Evolutionary conservation across 129 eudicot species (phyloP).

Genomic region (Helichrysum umbraculigerum): DNA sequence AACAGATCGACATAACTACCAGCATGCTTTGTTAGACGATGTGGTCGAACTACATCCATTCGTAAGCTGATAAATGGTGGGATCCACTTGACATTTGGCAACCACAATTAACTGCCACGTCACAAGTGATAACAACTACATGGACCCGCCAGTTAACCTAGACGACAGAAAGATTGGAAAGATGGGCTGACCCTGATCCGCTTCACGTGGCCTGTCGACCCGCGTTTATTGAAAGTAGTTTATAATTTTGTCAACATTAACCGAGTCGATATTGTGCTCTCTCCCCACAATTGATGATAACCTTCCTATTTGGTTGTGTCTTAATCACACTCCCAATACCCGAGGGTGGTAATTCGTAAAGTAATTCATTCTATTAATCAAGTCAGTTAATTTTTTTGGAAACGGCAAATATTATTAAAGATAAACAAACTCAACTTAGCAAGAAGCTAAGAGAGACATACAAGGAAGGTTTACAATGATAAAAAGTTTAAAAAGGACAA

Average conservation of each 20-base stretch:
- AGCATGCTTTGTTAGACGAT: not conserved
- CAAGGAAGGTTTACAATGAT: too few relatives aligned
- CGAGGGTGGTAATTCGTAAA: too few relatives aligned
- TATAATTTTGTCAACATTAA: slow-evolving; percentile 23
- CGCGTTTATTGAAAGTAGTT: slow-evolving; percentile 23
- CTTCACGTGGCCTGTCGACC: slow-evolving; percentile 40
- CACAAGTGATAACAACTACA: slow-evolving; percentile 8
- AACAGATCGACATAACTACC: not conserved
- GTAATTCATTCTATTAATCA: too few relatives aligned
- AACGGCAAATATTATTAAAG: too few relatives aligned
- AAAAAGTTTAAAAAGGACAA: too few relatives aligned
- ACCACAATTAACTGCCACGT: slow-evolving; percentile 33
- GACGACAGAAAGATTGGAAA: slow-evolving; percentile 20
- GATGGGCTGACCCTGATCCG: slow-evolving; percentile 42
- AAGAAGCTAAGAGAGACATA: too few relatives aligned
- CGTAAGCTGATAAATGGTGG: slow-evolving; percentile 24
- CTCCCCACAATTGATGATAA: slow-evolving; percentile 18
- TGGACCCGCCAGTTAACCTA: slow-evolving; percentile 36
- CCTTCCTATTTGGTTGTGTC: too few relatives aligned
- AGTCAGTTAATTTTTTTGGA: too few relatives aligned
- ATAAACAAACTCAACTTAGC: too few relatives aligned
- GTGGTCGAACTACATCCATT: slow-evolving; percentile 33
- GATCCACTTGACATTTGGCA: slow-evolving; percentile 31
- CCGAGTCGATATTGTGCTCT: slow-evolving; percentile 29
- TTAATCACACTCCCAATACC: too few relatives aligned